Base-by-base conservation (phyloP, 2,329 filamentous ascomycete genomes). In the Cladosporium halotolerans region DNA sequence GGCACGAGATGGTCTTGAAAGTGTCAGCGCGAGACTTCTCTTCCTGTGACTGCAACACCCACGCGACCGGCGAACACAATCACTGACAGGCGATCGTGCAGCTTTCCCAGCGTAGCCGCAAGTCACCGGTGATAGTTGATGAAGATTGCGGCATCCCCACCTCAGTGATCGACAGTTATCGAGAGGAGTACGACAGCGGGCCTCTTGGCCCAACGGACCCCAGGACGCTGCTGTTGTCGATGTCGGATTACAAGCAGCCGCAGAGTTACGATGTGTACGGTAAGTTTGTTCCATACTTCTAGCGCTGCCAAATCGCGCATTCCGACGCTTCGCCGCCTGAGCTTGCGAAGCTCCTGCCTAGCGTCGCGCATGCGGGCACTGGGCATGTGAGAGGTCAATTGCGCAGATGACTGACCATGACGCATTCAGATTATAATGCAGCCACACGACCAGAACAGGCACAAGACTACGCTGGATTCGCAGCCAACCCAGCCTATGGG, bases 221-320 rank as follows among this genome's bases (percentile, higher is more conserved):
- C 52, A 58, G 61, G 49, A 61, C 58, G 50, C 58, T 63, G 60
- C 64, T 83, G 65, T 75, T 88, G 73, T 83, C 86, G 73, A 91
- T 91, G 86, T 86, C 88, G 71, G 85, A 85, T 73, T 91, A 89
- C 78, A 78, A 79, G 67, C 95, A 95, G 74, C 73, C 82, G 55
- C 83, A 86, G 70, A 78, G 84, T 72, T 79, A 85, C 71, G 86
- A 85, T 70, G 81, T 91, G 76, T 86, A 92, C 73, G 87, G 90
- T 95, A 77, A 76, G 89, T 84, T 10, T 31, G 13, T n/a, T 14
- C 10, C 13, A 5, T 28, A 28, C 23, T 28, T 28, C 23, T 28
- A 28, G 23, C 23, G 23, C 23, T 7, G 23, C 7, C 23, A 28
- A 28, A 28, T 28, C 23, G 3, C 16, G 31, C 9, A 33, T 49